Base-by-base conservation (phyloP, 2,329 filamentous ascomycete genomes). In the Emericellopsis atlantica region DNA sequence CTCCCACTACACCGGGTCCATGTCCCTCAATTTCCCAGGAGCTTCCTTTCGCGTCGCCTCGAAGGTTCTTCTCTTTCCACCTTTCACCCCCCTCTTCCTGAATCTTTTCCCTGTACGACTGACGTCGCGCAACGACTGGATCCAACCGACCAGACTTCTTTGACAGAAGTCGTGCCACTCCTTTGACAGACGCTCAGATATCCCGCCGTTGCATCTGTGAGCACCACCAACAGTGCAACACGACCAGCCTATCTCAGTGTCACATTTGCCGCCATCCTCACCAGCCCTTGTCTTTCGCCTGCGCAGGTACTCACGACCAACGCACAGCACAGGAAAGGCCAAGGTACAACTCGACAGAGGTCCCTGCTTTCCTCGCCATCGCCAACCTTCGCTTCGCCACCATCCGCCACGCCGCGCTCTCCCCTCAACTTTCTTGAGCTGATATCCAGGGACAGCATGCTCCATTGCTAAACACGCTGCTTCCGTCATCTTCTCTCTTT, bases 151-250 rank as follows among this genome's bases (percentile, higher is more conserved):
- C 40, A 46, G 54, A 53, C 53, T 50, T 60, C 59, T 60, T 61
- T 56, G 56, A 62, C 40, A 60, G 56, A 58, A 51, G 51, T 54
- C 53, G 46, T 46, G 46, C 52, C 58, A 50, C 49, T 58, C 57
- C 48, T 55, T 55, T 48, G 37, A 39, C 26, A 40, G 26, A 29
- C 26, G 8, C 26, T 12, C 26, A 26, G 10, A 26, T 12, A 12
- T 12, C 3, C 24, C 12, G 26, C 9, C 9, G 26, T 9, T 9
- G 3, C 15, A 36, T 18, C 18, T 12, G n/a, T 22, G 35, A 16
- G 11, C 18, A 5, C 3, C n/a, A 36, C 23, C 35, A 18, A 22
- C 11, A 22, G 16, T 22, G 35, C 16, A 8, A 21, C 35, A 22
- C 23, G 3, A 15, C 15, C 16, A 22, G 35, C 35, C n/a, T 22